Evolutionary conservation across 495 filamentous ascomycete genomes (phyloP), one percentile per base, ranked within the genome.

Genomic region (Alectoria sarmentosa): DNA sequence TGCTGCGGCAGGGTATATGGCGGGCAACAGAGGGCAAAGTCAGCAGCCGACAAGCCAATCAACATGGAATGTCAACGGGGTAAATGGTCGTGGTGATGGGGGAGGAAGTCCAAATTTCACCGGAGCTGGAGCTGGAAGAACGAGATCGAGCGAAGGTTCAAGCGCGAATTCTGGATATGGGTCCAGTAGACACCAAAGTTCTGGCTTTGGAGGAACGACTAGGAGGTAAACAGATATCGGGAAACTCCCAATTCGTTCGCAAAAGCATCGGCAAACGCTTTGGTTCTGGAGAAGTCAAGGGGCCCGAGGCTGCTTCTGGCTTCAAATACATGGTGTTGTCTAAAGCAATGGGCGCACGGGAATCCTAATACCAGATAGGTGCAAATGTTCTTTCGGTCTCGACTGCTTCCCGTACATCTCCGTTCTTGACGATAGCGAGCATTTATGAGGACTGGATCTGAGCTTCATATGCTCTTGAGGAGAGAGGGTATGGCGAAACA

Each of bases 151-250:
- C 62, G 70, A 69, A 38, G 77, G 82, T 49, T 67, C 69, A 6
- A 77, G 80, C 36, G 67, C 69, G 21, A 72, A 75, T 60, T 76
- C 76, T 77, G 73, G 77, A 73, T 74, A 82, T 44, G 76, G 84
- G 5, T 74, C 77, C 23, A 72, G 83, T 11, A 84, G 85, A 63
- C 82, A 90, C 68, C 83, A 90, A 65, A 91, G 88, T 67, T 96
- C 92, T 10, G 94, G 94, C 1, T 98, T 95, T 77, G 94, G 94
- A 10, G 90, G 90, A 17, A 96, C 92, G 0, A 85, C 82, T 64
- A 81, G 94, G 63, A 83, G 92, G 69, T 96, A 60, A 71, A 23
- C 52, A 21, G 26, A 8, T 36, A 17, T 37, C 4, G 17, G 36
- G 26, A 14, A 19, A 30, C 13, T 34, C 36, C 38, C 54, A 19